These are phyloP conservation scores for Teratosphaeriaceae sp. DNA, from an alignment of 2,329 filamentous ascomycete species.

Conservation along the genomic window DNA sequence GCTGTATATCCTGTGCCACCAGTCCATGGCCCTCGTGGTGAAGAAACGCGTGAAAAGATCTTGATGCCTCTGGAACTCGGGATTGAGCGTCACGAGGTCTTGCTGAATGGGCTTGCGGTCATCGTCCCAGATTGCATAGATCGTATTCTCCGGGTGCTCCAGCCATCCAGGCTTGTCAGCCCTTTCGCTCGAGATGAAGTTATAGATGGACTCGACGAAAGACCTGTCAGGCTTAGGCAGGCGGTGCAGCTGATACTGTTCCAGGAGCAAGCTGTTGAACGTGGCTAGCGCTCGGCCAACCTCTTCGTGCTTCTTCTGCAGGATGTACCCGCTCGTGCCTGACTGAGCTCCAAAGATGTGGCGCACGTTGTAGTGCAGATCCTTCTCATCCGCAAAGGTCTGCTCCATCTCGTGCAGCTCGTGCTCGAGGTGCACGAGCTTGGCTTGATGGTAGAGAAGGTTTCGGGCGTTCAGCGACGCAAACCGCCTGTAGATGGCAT, in stretches of 20 bases:
- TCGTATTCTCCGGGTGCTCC: conserved; percentile 18
- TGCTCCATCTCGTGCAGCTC: conserved; percentile 17
- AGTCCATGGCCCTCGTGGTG: conserved; percentile 8
- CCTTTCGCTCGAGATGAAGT: conserved; percentile 9
- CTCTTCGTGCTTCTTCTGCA: conserved; percentile 11
- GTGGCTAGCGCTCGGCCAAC: conserved; percentile 11
- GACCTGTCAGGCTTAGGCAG: conserved; percentile 12
- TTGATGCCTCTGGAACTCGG: conserved; percentile 11
- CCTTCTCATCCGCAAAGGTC: conserved; percentile 9
- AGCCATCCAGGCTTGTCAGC: conserved; percentile 11
- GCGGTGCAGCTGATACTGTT: conserved; percentile 12
- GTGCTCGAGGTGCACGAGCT: conserved; percentile 19
- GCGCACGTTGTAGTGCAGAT: conserved; percentile 15
- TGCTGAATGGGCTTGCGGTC: conserved; percentile 10
- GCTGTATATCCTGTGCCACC: conserved; percentile 11
- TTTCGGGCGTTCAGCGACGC: conserved; percentile 18
- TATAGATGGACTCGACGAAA: conserved; percentile 13
- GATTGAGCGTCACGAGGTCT: conserved; percentile 16
- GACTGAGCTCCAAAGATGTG: conserved; percentile 11
- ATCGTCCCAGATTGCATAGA: conserved; percentile 15
- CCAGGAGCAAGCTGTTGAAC: conserved; percentile 12
- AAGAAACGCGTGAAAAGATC: conserved; percentile 16
- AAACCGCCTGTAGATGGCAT: conserved; percentile 20
- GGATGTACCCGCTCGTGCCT: conserved; percentile 7
- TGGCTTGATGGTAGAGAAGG: conserved; percentile 22